Conservation (phyloP, 2,329 filamentous ascomycete genomes). For the Sporothrix luriei region DNA sequence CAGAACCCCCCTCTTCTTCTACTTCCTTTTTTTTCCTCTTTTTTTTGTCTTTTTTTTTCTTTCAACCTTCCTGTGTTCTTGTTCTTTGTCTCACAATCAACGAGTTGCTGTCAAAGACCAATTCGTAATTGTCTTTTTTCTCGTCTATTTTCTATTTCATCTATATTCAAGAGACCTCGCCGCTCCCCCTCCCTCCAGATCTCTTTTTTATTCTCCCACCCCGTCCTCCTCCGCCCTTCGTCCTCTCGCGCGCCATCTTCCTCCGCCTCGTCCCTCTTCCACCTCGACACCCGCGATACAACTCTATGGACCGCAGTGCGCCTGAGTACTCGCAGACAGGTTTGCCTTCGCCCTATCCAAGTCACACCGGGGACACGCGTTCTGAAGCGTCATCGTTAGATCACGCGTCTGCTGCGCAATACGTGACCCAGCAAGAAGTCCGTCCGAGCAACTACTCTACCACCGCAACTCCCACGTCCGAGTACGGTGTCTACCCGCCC, state of each 20-base stretch:
- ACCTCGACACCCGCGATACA: constrained; percentile 36
- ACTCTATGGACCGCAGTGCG: constrained; percentile 63
- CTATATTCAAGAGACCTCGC: constrained; percentile 27
- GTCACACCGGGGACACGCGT: constrained; percentile 67
- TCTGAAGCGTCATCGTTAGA: constrained; percentile 88
- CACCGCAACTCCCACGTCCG: constrained; percentile 82
- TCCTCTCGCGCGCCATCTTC: constrained; percentile 15
- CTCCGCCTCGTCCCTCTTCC: constrained; percentile 29
- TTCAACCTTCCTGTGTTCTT: constrained; percentile 5
- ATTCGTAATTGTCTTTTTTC: constrained; percentile 21
- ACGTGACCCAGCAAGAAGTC: constrained; percentile 79
- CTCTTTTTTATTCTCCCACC: constrained; percentile 16
- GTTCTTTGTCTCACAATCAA: constrained; percentile 17
- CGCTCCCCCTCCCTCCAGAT: constrained; percentile 17
- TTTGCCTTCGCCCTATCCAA: constrained; percentile 75
- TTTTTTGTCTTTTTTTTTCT: background rate
- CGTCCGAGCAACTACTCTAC: constrained; percentile 68
- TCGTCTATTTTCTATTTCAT: background rate
- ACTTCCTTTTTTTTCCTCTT: constrained; percentile 20
- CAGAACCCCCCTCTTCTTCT: constrained; percentile 27
- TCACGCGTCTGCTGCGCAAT: constrained; percentile 90
- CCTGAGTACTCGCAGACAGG: constrained; percentile 84
- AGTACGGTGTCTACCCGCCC: constrained; percentile 78
- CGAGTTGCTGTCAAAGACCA: constrained; percentile 35
- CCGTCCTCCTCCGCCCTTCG: constrained; percentile 3